Conservation (phyloP, 192 early-diverging fungal genomes). For the Podochytrium sp. region DNA sequence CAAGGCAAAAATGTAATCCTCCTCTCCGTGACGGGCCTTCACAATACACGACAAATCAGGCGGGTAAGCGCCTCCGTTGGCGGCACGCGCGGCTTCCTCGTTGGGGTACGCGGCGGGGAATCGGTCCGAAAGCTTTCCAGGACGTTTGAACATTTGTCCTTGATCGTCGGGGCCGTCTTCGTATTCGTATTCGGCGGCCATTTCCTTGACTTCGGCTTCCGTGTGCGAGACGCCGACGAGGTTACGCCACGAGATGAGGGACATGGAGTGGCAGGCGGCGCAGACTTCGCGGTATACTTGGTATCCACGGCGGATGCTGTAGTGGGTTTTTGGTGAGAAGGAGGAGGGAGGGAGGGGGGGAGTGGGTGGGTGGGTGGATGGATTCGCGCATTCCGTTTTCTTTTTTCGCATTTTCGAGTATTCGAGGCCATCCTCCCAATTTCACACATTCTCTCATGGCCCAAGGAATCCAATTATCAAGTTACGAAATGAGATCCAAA, state of each 20-base stretch:
- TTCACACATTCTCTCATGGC: too few species aligned
- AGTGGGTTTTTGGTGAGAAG: too few species aligned
- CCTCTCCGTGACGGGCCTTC: constrained; percentile 93
- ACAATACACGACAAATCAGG: constrained; percentile 95
- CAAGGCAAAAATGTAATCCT: constrained; percentile 95
- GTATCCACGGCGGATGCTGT: constrained; percentile 95
- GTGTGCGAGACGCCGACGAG: constrained; percentile 93
- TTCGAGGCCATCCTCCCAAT: not conserved
- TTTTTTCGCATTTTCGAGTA: not conserved
- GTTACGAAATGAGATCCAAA: too few species aligned
- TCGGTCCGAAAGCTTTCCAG: constrained; percentile 92
- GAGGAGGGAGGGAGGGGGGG: not conserved
- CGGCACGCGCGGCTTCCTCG: constrained; percentile 94
- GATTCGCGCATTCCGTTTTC: too few species aligned
- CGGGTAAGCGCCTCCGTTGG: constrained; percentile 93
- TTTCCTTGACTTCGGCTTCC: constrained; percentile 88
- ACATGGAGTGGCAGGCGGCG: constrained; percentile 94
- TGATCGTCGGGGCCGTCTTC: constrained; percentile 89
- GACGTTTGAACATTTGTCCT: constrained; percentile 91
- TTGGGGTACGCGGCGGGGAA: constrained; percentile 92
- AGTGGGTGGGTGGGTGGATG: not conserved
- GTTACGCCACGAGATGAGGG: constrained; percentile 93
- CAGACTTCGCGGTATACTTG: constrained; percentile 99
- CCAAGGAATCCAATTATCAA: too few species aligned
- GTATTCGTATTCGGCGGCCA: constrained; percentile 93